Conservation (phyloP, 2,329 filamentous ascomycete species). For the Laburnicola sp. region DNA sequence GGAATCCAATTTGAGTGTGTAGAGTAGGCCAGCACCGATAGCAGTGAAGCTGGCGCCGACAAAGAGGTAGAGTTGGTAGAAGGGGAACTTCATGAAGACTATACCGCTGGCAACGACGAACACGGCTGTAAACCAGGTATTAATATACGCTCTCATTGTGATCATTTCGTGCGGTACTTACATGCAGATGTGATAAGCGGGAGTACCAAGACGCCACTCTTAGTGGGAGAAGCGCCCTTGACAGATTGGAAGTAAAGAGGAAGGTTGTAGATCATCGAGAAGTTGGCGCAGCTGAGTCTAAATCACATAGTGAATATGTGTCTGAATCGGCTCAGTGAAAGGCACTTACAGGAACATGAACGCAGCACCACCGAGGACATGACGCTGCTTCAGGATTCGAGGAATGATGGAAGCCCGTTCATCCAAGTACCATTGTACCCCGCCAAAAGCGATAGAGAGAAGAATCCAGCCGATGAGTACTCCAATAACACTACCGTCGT, state of each 20-base stretch:
- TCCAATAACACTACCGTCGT: constrained; percentile 46
- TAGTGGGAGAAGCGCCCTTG: constrained; percentile 23
- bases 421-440: constrained; percentile 6
- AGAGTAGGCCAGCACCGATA: constrained; percentile 48
- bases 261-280: constrained; percentile 24
- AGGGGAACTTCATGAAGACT: constrained; percentile 1
- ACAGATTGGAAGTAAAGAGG: constrained; percentile 44
- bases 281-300: constrained; percentile 2
- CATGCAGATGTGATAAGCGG: constrained; percentile 6
- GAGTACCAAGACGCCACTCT: constrained; percentile 5
- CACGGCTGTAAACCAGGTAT: neutral
- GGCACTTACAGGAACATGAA: constrained; percentile 14
- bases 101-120: neutral
- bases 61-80: constrained; percentile 13
- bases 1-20: constrained; percentile 43
- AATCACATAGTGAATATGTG: too few species aligned
- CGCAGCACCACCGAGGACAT: constrained; percentile 37
- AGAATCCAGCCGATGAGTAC: constrained; percentile 41
- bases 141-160: neutral
- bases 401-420: constrained; percentile 15
- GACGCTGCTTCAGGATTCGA: constrained; percentile 32
- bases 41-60: constrained; percentile 31
- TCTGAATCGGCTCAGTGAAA: neutral
- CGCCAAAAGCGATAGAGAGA: constrained; percentile 12
- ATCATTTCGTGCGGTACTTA: too few species aligned